A percentile compares a stretch with the other conserved stretches of the same genome.
Evolutionary conservation across 192 early-diverging fungal species (phyloP).

Genomic region (Neocallimastix lanati): DNA sequence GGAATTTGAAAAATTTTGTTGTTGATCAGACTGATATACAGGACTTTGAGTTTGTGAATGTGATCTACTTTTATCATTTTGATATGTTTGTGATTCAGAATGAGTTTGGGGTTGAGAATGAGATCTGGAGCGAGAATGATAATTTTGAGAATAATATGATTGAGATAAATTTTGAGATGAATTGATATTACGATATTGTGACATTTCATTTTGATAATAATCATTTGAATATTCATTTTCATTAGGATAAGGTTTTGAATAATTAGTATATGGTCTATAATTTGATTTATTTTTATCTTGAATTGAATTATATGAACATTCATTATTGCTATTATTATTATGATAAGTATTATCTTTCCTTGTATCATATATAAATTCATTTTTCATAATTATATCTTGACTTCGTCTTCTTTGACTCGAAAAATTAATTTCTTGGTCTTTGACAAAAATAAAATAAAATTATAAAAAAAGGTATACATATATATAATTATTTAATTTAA

Average conservation of each 20-base stretch:
- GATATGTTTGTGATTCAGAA: background rate
- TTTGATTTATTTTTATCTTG: background rate
- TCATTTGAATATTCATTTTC: too few species aligned
- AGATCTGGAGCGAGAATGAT: background rate
- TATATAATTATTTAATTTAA: too few species aligned
- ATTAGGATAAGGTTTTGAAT: background rate
- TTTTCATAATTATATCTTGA: too few species aligned
- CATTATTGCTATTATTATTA: too few species aligned
- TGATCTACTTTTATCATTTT: background rate
- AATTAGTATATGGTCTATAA: background rate
- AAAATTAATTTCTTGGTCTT: too few species aligned
- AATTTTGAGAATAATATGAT: background rate
- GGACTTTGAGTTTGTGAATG: background rate
- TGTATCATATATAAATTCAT: too few species aligned
- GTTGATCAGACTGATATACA: background rate
- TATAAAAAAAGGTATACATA: too few species aligned
- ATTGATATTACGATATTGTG: too few species aligned
- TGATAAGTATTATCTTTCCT: too few species aligned
- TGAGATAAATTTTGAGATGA: background rate
- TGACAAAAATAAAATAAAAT: too few species aligned
- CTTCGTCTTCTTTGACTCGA: too few species aligned
- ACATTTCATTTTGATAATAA: background rate
- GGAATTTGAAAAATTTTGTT: background rate
- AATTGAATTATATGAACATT: too few species aligned
- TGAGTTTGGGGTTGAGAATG: background rate